Evolutionary conservation across 371 early-diverging fungal genomes (phyloP).

Genomic region (Mucor irregularis): DNA sequence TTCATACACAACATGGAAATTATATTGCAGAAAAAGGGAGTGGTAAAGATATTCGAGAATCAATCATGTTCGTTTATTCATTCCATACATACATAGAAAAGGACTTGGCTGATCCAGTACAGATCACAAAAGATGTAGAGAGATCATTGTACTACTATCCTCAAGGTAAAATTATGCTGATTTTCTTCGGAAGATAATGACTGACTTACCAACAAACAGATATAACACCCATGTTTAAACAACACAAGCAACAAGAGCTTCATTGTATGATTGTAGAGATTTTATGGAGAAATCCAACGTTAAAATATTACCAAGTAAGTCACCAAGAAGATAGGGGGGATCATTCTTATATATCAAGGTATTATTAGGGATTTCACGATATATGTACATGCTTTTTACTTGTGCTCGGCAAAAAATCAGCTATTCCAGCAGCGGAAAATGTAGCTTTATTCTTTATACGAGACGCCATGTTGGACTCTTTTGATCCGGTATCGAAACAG

Average conservation of each 20-base stretch:
- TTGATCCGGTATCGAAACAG: slow-evolving; percentile 51
- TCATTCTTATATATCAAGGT: not conserved
- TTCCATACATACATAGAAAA: too few relatives aligned
- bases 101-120: slow-evolving; percentile 48
- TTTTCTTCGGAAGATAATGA: not conserved
- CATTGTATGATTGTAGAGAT: slow-evolving; percentile 52
- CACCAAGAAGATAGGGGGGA: not conserved
- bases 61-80: too few relatives aligned
- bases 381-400: slow-evolving; percentile 53
- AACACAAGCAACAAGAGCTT: slow-evolving; percentile 49
- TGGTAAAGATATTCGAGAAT: slow-evolving; percentile 40
- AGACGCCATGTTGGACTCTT: slow-evolving; percentile 55
- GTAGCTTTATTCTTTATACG: slow-evolving; percentile 51
- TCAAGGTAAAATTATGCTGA: slow-evolving; percentile 27
- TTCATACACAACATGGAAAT: slow-evolving; percentile 53
- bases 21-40: slow-evolving; percentile 53
- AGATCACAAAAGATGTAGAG: slow-evolving; percentile 52
- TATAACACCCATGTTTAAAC: slow-evolving; percentile 46
- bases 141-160: slow-evolving; percentile 56
- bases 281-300: slow-evolving; percentile 50
- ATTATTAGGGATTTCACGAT: slow-evolving; percentile 52
- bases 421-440: slow-evolving; percentile 54
- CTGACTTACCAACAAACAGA: slow-evolving; percentile 20
- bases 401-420: slow-evolving; percentile 53
- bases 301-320: slow-evolving; percentile 53